Conservation (phyloP, 371 early-diverging fungal species). For the Smittium mucronatum region DNA sequence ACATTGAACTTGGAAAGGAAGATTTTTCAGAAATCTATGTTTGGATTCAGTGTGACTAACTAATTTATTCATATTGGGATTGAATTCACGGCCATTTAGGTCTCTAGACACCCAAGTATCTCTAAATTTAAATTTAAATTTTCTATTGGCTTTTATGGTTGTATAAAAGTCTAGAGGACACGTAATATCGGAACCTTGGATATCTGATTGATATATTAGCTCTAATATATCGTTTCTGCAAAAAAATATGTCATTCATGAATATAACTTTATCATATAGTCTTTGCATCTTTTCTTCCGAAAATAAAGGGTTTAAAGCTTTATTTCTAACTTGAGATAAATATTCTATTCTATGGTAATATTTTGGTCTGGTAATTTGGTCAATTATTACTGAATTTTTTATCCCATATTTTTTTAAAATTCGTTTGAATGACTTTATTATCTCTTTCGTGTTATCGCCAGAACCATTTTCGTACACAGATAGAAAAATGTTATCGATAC, state of each 20-base stretch:
- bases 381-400: conserved; percentile 16
- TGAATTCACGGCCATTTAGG: conserved; percentile 31
- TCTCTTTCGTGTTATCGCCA: conserved; percentile 24
- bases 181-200: conserved; percentile 29
- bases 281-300: neutral
- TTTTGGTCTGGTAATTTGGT: conserved; percentile 11
- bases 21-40: neutral
- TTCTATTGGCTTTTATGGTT: conserved; percentile 8
- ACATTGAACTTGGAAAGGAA: conserved; percentile 37
- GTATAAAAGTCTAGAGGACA: conserved; percentile 35
- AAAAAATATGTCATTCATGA: conserved; percentile 37
- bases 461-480: conserved; percentile 36
- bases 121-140: conserved; percentile 32
- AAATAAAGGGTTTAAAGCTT: conserved; percentile 31
- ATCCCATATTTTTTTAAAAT: conserved; percentile 19
- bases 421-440: conserved; percentile 14
- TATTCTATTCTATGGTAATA: conserved; percentile 34
- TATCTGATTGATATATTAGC: conserved; percentile 28
- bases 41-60: neutral
- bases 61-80: neutral
- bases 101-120: conserved; percentile 39
- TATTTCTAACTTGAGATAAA: conserved; percentile 35
- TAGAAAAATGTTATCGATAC: conserved; percentile 19
- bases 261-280: conserved; percentile 23
- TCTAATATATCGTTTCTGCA: conserved; percentile 37